Conservation (phyloP, 1,284 basidiomycete genomes). For the Lignosus rhinocerotis region DNA sequence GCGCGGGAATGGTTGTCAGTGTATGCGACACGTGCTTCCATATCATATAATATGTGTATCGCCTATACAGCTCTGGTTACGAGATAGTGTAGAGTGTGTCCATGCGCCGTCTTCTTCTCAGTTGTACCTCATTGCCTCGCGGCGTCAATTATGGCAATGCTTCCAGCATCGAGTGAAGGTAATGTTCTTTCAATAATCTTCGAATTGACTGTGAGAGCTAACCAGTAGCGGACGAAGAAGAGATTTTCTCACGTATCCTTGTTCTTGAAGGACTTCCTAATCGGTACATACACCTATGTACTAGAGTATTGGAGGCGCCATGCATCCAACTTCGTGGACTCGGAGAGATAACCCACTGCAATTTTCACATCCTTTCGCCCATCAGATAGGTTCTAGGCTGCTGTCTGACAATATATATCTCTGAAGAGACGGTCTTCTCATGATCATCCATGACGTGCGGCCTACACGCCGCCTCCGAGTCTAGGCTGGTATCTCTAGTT, state of each 20-base stretch:
- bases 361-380: no score
- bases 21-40: neutral
- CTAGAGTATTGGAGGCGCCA: neutral
- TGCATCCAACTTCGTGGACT: neutral
- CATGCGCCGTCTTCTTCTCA: neutral
- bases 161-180: neutral
- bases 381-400: no score
- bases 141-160: neutral
- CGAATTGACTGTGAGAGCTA: neutral
- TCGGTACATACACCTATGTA: constrained; percentile 2
- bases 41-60: neutral
- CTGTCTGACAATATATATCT: no score
- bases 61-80: neutral
- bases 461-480: constrained; percentile 15
- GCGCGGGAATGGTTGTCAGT: neutral
- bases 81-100: neutral
- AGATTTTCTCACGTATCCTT: neutral
- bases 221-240: neutral
- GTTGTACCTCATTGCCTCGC: neutral
- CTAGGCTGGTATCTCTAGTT: constrained; percentile 24
- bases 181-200: neutral
- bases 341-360: neutral
- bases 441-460: neutral
- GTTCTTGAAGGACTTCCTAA: constrained; percentile 12
- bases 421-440: neutral